Evolutionary conservation across 164 flowering plant genomes (phyloP).

Genomic region (Piper longum): DNA sequence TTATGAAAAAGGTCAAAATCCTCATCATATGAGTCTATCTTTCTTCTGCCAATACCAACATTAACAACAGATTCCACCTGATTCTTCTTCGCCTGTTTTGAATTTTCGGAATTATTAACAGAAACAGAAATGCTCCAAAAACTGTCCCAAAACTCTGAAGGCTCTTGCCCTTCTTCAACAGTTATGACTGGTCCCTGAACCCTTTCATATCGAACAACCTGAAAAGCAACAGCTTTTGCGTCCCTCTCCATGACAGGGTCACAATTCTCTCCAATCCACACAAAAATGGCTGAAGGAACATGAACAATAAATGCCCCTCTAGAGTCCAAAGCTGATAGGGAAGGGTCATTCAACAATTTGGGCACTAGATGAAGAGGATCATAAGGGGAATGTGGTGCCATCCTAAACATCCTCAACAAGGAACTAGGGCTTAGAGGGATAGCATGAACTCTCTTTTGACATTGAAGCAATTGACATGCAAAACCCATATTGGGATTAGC

Average conservation of each 20-base stretch:
- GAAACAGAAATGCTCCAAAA: constrained; percentile 18
- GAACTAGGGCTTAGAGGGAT: constrained; percentile 61
- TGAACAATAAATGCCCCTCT: constrained; percentile 78
- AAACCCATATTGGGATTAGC: constrained; percentile 84
- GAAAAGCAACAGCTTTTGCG: constrained; percentile 53
- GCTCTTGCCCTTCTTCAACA: constrained; percentile 59
- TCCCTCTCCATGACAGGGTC: constrained; percentile 33
- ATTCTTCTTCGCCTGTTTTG: constrained; percentile 2
- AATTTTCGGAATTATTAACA: constrained; percentile 13
- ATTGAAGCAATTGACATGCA: constrained; percentile 70
- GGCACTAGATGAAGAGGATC: constrained; percentile 85
- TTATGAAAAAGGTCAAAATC: constrained; percentile 58
- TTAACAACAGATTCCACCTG: constrained; percentile 5
- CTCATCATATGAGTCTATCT: constrained; percentile 39
- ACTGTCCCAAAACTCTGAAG: constrained; percentile 59
- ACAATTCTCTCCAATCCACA: constrained; percentile 64
- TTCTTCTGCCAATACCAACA: constrained; percentile 24
- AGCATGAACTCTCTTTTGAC: constrained; percentile 74
- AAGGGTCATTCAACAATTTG: constrained; percentile 38
- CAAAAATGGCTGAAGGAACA: constrained; percentile 53
- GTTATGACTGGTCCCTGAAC: constrained; percentile 39
- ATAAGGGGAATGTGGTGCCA: constrained; percentile 83
- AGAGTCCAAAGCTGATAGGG: constrained; percentile 45
- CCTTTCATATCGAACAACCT: constrained; percentile 64
- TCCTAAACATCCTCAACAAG: constrained; percentile 49